Evolutionary conservation across 1,139 yeast genomes (phyloP), one percentile per base, ranked within the genome.

Genomic region (Groenewaldozyma sp.): DNA sequence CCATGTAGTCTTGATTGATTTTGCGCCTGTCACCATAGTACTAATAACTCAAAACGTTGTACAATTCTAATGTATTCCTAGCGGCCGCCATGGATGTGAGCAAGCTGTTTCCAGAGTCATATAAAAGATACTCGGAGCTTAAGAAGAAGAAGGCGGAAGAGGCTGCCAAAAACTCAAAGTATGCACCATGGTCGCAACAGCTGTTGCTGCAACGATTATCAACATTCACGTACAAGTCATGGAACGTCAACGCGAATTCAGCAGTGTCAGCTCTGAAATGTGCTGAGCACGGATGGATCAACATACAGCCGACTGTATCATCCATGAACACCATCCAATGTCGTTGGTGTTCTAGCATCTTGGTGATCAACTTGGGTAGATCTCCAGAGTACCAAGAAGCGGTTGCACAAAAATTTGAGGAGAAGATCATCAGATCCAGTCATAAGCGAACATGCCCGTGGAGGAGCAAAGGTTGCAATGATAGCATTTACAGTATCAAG

Each of bases 141-240:
- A 21, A 27, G 34, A n/a, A 22, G 16, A 7, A 20, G 29, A 2
- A 13, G 13, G 10, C 16, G n/a, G 18, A 18, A 7, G 32, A 19
- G 3, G 17, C 14, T 10, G n/a, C 21, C 20, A 16, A 40, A 14
- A 11, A 26, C 4, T 13, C 28, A 4, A 26, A 19, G 9, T 43
- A 44, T 19, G 27, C 39, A 4, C 41, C 45, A 3, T 44, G 45
- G 45, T 44, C 45, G 6, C 9, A 24, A 10, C 34, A 34, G 9
- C 34, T 33, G 29, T 35, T 44, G 24, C 26, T 44, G 9, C 35
- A 41, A 7, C 38, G 46, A 7, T 36, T 44, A n/a, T 28, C 34
- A n/a, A 31, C 43, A 3, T 44, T 26, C 18, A 28, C 34, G 3
- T 39, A 31, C n/a, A 28, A 36, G 26, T 22, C 29, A 16, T 41